These are phyloP conservation scores for Ogataea glucozyma DNA, from an alignment of 805 yeast genomes.

Conservation along the genomic window DNA sequence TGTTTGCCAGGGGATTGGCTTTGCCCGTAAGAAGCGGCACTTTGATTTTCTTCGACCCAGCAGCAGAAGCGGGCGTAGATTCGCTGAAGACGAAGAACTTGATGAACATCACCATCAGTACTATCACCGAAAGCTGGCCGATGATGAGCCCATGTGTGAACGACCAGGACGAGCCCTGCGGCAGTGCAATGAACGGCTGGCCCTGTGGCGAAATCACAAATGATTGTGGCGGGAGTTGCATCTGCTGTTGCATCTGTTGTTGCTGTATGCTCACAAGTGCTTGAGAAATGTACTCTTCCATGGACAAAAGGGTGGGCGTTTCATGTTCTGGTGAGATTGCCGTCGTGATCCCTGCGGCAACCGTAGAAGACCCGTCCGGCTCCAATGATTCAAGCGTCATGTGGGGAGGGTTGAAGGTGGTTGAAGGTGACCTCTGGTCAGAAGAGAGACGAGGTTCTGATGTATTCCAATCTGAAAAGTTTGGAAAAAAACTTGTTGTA, in stretches of 20 bases:
- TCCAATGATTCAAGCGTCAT: not conserved
- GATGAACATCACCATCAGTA: slow-evolving; percentile 62
- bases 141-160: slow-evolving; percentile 74
- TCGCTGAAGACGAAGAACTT: slow-evolving; percentile 79
- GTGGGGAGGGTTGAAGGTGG: not conserved
- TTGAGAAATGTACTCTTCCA: slow-evolving; percentile 25
- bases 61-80: slow-evolving; percentile 45
- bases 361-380: slow-evolving; percentile 2
- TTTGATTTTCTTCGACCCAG: slow-evolving; percentile 24
- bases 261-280: slow-evolving; percentile 21
- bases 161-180: slow-evolving; percentile 50
- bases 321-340: slow-evolving; percentile 8
- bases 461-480: too few species aligned
- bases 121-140: slow-evolving; percentile 72
- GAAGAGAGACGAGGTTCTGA: too few species aligned
- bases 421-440: too few species aligned
- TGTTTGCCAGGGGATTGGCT: slow-evolving; percentile 7
- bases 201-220: slow-evolving; percentile 4
- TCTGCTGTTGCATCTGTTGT: slow-evolving; percentile 17
- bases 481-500: too few species aligned
- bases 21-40: slow-evolving; percentile 19
- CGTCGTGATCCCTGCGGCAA: not conserved
- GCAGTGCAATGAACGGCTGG: slow-evolving; percentile 2
- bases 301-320: slow-evolving; percentile 10
- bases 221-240: slow-evolving; percentile 15